These are phyloP conservation scores for Phyllosticta citrichinensis DNA, from an alignment of 2,329 filamentous ascomycete genomes.

Conservation along the genomic window DNA sequence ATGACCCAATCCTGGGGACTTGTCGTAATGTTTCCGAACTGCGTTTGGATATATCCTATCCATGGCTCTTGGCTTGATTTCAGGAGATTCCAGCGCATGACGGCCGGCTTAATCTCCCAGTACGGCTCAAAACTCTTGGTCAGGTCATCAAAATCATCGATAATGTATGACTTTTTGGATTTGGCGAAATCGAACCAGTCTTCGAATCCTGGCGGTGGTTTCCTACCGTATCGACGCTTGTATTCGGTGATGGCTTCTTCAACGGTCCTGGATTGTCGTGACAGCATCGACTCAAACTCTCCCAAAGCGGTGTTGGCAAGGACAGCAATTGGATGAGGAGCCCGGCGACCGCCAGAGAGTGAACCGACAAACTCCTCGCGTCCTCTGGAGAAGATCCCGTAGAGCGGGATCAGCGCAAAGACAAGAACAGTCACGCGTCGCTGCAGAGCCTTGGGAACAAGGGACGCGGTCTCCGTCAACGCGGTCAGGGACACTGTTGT, in stretches of 20 bases:
- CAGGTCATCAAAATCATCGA: constrained; percentile 43
- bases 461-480: background rate
- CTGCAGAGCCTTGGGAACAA: background rate
- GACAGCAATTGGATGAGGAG: background rate
- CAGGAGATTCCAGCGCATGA: background rate
- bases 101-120: constrained; percentile 22
- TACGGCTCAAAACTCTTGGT: constrained; percentile 33
- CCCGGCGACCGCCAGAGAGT: background rate
- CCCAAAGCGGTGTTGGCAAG: constrained; percentile 21
- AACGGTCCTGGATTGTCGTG: constrained; percentile 31
- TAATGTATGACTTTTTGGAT: constrained; percentile 33
- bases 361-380: background rate
- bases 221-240: constrained; percentile 30
- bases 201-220: constrained; percentile 39
- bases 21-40: background rate
- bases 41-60: background rate
- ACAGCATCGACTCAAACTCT: constrained; percentile 23
- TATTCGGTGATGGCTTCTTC: constrained; percentile 33
- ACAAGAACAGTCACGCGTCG: background rate
- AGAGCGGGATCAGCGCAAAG: background rate
- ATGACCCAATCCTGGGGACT: background rate
- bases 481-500: background rate
- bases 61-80: background rate
- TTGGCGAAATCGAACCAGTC: constrained; percentile 37
- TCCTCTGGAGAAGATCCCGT: background rate